phyloP scores from a whole-genome alignment of 495 filamentous ascomycete genomes.

The Clavariopsis aquatica region DNA sequence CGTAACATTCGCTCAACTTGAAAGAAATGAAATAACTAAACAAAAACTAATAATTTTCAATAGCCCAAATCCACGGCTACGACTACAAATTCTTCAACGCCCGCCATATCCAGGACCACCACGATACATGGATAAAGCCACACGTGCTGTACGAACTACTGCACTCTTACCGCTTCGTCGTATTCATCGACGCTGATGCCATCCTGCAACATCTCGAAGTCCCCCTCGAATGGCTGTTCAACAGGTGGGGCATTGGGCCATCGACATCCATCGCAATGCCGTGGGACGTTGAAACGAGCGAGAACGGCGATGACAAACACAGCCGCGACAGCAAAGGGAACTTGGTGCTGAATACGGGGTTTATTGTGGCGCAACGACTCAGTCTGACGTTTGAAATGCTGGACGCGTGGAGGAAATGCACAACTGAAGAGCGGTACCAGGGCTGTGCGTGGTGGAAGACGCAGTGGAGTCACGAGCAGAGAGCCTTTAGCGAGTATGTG shows the following conservation, averaged over 20 bases:
- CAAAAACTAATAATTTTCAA: neutral
- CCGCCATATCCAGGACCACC: slow-evolving; percentile 32
- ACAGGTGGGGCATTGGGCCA: slow-evolving; percentile 47
- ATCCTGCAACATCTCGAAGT: slow-evolving; percentile 50
- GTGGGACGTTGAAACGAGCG: neutral
- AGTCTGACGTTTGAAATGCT: slow-evolving; percentile 42
- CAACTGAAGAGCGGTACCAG: slow-evolving; percentile 38
- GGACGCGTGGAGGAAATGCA: slow-evolving; percentile 45
- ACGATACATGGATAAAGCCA: slow-evolving; percentile 53
- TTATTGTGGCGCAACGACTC: slow-evolving; percentile 44
- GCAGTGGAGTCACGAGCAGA: slow-evolving; percentile 46
- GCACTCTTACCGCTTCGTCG: slow-evolving; percentile 48
- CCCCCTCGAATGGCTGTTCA: slow-evolving; percentile 56
- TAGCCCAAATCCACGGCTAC: slow-evolving; percentile 54
- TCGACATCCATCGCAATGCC: slow-evolving; percentile 50
- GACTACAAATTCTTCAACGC: slow-evolving; percentile 53
- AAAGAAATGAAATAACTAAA: too few species aligned
- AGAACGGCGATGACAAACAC: slow-evolving; percentile 10
- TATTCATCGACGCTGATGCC: slow-evolving; percentile 54
- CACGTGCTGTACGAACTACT: slow-evolving; percentile 48
- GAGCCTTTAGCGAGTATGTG: slow-evolving; percentile 44
- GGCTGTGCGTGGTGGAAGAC: slow-evolving; percentile 42
- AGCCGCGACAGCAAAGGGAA: slow-evolving; percentile 35
- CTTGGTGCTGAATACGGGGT: slow-evolving; percentile 45
- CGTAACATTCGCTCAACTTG: too few species aligned